Evolutionary conservation across 2,329 filamentous ascomycete genomes (phyloP).

Genomic region (Metarhizium brunneum): DNA sequence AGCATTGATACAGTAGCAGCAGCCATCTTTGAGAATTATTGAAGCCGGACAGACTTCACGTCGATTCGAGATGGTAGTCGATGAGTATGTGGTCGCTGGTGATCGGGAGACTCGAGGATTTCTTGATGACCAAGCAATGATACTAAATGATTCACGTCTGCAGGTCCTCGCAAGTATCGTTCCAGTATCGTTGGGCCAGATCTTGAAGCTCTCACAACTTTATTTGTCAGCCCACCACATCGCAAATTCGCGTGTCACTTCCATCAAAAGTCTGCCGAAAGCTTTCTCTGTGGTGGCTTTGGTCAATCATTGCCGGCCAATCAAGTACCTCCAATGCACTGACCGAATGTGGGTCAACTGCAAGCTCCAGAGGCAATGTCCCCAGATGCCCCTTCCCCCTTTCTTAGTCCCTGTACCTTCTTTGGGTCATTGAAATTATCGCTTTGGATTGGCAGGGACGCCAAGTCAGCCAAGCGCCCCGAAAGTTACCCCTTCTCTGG

Average conservation of each 20-base stretch:
- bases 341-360: constrained; percentile 19
- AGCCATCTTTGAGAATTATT: constrained; percentile 1
- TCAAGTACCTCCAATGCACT: constrained; percentile 18
- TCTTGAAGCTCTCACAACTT: neutral
- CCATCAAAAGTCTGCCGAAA: constrained; percentile 20
- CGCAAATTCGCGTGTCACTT: constrained; percentile 5
- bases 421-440: constrained; percentile 38
- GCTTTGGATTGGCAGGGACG: constrained; percentile 30
- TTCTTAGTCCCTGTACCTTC: constrained; percentile 30
- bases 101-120: neutral
- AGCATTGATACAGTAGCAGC: constrained; percentile 38
- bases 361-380: constrained; percentile 14
- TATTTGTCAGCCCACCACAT: constrained; percentile 11
- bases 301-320: constrained; percentile 14
- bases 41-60: neutral
- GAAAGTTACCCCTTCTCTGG: constrained; percentile 28
- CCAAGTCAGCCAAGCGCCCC: constrained; percentile 16
- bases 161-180: neutral
- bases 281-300: constrained; percentile 14
- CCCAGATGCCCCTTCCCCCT: constrained; percentile 29
- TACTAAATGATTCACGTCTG: neutral
- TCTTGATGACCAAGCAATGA: neutral
- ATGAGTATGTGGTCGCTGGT: neutral
- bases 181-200: neutral
- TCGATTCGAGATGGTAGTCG: neutral